Evolutionary conservation across 1,139 yeast genomes (phyloP).

Genomic region (Meyerozyma carpophila): DNA sequence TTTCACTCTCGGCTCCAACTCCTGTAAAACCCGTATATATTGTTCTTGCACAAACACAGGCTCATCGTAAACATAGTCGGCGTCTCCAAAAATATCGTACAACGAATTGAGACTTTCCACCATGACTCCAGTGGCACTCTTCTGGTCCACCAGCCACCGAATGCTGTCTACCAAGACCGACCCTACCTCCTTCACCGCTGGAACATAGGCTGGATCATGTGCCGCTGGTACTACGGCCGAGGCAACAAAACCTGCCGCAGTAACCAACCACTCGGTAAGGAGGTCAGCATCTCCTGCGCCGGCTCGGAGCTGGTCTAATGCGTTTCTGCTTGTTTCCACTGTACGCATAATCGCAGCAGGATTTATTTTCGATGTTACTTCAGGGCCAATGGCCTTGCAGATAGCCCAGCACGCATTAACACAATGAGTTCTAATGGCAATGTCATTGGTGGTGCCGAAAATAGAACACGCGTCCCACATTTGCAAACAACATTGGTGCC

Average conservation of each 20-base stretch:
- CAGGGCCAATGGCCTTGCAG: conserved; percentile 39
- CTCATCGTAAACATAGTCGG: conserved; percentile 56
- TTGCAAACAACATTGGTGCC: conserved; percentile 25
- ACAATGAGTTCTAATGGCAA: conserved; percentile 36
- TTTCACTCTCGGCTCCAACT: conserved; percentile 44
- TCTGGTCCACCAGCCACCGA: neutral
- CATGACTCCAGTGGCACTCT: conserved; percentile 31
- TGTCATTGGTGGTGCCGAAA: conserved; percentile 15
- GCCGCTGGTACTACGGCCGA: conserved; percentile 26
- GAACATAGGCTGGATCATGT: neutral
- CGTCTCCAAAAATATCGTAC: conserved; percentile 82
- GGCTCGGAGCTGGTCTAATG: conserved; percentile 6
- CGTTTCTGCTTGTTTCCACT: conserved; percentile 15
- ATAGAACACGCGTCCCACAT: conserved; percentile 34
- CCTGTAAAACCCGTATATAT: conserved; percentile 40
- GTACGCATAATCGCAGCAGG: conserved; percentile 21
- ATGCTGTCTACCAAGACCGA: neutral
- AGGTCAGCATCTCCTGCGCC: conserved; percentile 9
- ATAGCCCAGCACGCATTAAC: conserved; percentile 63
- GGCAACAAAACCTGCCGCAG: conserved; percentile 50
- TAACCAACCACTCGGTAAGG: conserved; percentile 14
- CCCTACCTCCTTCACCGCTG: neutral
- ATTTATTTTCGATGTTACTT: conserved; percentile 18
- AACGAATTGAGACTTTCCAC: conserved; percentile 60
- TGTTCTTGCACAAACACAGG: conserved; percentile 59